Evolutionary conservation across 148 eudicot genomes (phyloP).

Genomic region (Pharnaceum exiguum): DNA sequence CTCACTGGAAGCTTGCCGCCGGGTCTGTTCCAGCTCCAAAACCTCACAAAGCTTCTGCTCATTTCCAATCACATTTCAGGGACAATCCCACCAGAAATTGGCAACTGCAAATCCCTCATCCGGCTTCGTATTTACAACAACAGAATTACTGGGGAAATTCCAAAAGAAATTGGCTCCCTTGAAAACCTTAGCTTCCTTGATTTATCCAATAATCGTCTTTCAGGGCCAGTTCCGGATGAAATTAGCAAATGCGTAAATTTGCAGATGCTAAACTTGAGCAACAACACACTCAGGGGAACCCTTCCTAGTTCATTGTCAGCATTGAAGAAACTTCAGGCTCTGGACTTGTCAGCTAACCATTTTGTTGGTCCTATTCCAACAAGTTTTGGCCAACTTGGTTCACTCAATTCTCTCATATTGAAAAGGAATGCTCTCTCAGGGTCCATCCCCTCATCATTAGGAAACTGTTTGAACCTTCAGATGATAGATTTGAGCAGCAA

Average conservation of each 20-base stretch:
- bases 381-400: constrained; percentile 43
- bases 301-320: constrained; percentile 54
- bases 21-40: constrained; percentile 54
- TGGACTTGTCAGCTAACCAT: constrained; percentile 67
- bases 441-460: constrained; percentile 52
- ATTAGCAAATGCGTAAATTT: constrained; percentile 53
- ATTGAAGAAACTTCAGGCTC: constrained; percentile 50
- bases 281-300: constrained; percentile 55
- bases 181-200: constrained; percentile 63
- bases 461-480: constrained; percentile 61
- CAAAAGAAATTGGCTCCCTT: constrained; percentile 62
- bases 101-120: constrained; percentile 52
- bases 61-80: constrained; percentile 77
- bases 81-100: constrained; percentile 65
- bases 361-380: constrained; percentile 53
- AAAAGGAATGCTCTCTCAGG: constrained; percentile 55
- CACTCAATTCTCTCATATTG: constrained; percentile 50
- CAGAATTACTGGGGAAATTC: constrained; percentile 60
- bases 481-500: constrained; percentile 75
- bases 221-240: constrained; percentile 60
- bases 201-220: constrained; percentile 51
- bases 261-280: constrained; percentile 74
- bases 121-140: constrained; percentile 62
- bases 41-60: constrained; percentile 67
- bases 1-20: constrained; percentile 65